Evolutionary conservation across 805 yeast species (phyloP).

Genomic region (Vanderwaltozyma tropicalis): DNA sequence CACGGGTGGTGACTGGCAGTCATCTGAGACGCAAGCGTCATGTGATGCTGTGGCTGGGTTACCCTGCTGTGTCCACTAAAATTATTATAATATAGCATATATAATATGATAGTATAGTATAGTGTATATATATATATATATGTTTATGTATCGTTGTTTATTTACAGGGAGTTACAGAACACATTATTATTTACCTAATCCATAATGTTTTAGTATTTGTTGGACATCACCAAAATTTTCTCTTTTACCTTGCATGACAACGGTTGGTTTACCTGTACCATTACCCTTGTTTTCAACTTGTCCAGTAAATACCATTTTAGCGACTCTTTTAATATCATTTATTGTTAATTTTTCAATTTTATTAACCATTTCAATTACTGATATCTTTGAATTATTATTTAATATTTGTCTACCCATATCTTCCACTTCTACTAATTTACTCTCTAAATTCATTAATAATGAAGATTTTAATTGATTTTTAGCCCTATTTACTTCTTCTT

Average conservation of each 20-base stretch:
- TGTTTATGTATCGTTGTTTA: background rate
- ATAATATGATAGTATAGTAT: too few relatives aligned
- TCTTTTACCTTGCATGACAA: slow-evolving; percentile 83
- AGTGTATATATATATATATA: too few relatives aligned
- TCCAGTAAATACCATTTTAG: slow-evolving; percentile 65
- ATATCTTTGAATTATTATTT: slow-evolving; percentile 64
- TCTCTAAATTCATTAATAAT: slow-evolving; percentile 83
- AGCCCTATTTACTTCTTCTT: slow-evolving; percentile 73
- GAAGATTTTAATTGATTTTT: slow-evolving; percentile 86
- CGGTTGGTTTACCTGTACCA: slow-evolving; percentile 62
- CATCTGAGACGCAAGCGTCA: background rate
- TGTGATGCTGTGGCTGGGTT: too few relatives aligned
- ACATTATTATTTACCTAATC: slow-evolving; percentile 56
- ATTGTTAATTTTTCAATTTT: slow-evolving; percentile 61
- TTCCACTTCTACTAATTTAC: slow-evolving; percentile 87
- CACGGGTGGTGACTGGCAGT: background rate
- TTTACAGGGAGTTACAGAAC: background rate
- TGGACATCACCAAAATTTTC: slow-evolving; percentile 79
- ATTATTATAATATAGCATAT: too few relatives aligned
- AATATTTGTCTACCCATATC: slow-evolving; percentile 94
- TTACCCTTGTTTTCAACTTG: slow-evolving; percentile 37
- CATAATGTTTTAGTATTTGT: slow-evolving; percentile 52
- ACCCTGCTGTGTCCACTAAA: too few relatives aligned
- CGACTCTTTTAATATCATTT: slow-evolving; percentile 61
- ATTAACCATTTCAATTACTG: slow-evolving; percentile 70